Evolutionary conservation across 345 rosid species (phyloP).

Genomic region (Odontarrhena argentea): DNA sequence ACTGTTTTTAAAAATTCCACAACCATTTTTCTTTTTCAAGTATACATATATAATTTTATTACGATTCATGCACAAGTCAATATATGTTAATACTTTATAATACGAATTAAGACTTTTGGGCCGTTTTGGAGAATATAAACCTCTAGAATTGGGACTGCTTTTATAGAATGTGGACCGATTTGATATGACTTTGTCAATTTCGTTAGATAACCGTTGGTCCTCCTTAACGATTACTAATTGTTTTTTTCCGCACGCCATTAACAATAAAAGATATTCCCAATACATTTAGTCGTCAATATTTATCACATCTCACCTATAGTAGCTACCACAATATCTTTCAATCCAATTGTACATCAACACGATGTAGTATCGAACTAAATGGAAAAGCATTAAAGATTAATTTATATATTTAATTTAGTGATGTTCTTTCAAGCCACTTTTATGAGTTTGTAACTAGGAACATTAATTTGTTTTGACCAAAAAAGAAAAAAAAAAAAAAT

Average conservation of each 20-base stretch:
- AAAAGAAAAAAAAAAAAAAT: too few relatives aligned
- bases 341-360: conserved; percentile 10
- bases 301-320: conserved; percentile 10
- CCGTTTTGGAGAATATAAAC: conserved; percentile 22
- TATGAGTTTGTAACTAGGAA: too few relatives aligned
- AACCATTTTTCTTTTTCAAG: background rate
- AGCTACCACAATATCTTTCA: background rate
- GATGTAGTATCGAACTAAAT: background rate
- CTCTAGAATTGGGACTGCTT: conserved; percentile 40
- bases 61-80: conserved; percentile 12
- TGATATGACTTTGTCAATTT: conserved; percentile 37
- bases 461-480: too few relatives aligned
- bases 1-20: background rate
- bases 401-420: background rate
- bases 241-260: conserved; percentile 34
- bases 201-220: conserved; percentile 17
- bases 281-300: conserved; percentile 13
- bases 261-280: conserved; percentile 29
- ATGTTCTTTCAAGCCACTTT: background rate
- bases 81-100: background rate
- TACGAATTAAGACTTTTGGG: conserved; percentile 26
- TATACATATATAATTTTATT: background rate
- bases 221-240: conserved; percentile 12
- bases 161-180: conserved; percentile 40
- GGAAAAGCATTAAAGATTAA: background rate